Conservation (phyloP, 345 rosid species). For the Aegle marmelos region DNA sequence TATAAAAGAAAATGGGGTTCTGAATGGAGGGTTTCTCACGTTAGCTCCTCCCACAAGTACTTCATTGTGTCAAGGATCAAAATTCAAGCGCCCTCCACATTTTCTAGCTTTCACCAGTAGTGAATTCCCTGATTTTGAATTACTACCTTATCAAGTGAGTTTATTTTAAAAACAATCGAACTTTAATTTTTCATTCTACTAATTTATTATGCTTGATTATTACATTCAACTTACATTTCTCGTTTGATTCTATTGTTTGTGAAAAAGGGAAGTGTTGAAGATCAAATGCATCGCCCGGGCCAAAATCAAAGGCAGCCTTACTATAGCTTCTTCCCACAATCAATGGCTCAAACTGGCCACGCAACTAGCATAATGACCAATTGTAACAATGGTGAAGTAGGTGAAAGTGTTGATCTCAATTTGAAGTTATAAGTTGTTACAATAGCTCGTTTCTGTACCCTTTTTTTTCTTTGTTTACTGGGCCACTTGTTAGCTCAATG, state of each 20-base stretch:
- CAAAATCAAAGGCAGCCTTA: slow-evolving; percentile 26
- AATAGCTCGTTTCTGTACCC: neutral
- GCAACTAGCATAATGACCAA: slow-evolving; percentile 9
- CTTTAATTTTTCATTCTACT: neutral
- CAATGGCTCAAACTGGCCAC: slow-evolving; percentile 23
- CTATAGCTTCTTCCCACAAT: slow-evolving; percentile 43
- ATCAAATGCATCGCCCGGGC: slow-evolving; percentile 16
- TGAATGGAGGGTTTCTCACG: slow-evolving; percentile 42
- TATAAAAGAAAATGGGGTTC: slow-evolving; percentile 18
- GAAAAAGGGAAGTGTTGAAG: slow-evolving; percentile 31
- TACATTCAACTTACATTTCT: neutral
- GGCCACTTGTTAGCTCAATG: neutral
- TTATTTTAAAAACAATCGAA: neutral
- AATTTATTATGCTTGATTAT: neutral
- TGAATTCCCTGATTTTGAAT: slow-evolving; percentile 28
- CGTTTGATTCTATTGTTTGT: neutral
- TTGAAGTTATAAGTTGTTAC: slow-evolving; percentile 33
- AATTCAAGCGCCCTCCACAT: slow-evolving; percentile 19
- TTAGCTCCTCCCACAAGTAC: slow-evolving; percentile 38
- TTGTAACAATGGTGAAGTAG: slow-evolving; percentile 29
- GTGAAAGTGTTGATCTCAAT: slow-evolving; percentile 49
- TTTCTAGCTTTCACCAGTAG: slow-evolving; percentile 15
- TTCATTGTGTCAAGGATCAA: slow-evolving; percentile 19
- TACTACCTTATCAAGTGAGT: slow-evolving; percentile 42
- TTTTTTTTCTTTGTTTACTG: neutral